A percentile compares a stretch with the other conserved stretches of the same genome.
phyloP scores from a whole-genome alignment of 208 protist genomes.

The Trichomonas vaginalis region DNA sequence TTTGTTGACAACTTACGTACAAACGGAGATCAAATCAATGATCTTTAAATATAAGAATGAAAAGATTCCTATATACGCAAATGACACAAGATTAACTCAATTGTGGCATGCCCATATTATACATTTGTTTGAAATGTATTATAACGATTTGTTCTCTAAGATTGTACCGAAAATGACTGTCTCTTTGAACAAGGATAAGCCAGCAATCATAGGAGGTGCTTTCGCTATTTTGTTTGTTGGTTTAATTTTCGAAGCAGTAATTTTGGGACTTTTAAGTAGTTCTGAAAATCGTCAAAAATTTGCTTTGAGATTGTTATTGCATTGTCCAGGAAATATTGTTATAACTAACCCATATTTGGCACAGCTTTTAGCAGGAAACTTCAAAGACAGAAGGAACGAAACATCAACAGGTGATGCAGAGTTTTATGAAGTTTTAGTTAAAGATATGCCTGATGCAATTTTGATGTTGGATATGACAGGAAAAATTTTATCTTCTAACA shows the following conservation, averaged over 20 bases:
- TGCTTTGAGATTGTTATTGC: background rate
- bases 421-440: background rate
- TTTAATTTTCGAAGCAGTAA: background rate
- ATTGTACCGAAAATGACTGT: background rate
- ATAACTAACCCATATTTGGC: background rate
- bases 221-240: background rate
- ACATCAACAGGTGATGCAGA: background rate
- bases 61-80: background rate
- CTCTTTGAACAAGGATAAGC: background rate
- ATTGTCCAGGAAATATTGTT: background rate
- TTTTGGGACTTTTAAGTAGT: background rate
- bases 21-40: background rate
- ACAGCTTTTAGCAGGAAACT: background rate
- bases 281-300: background rate
- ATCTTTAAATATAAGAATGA: background rate
- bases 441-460: background rate
- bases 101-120: background rate
- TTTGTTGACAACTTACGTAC: background rate
- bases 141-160: background rate
- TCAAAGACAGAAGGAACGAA: background rate
- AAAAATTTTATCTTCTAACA: background rate
- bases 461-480: background rate
- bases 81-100: background rate
- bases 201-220: background rate
- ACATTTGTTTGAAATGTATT: background rate